Evolutionary conservation across 495 filamentous ascomycete species (phyloP), one percentile per base, ranked within the genome.

Genomic region (Xylaria bambusicola): DNA sequence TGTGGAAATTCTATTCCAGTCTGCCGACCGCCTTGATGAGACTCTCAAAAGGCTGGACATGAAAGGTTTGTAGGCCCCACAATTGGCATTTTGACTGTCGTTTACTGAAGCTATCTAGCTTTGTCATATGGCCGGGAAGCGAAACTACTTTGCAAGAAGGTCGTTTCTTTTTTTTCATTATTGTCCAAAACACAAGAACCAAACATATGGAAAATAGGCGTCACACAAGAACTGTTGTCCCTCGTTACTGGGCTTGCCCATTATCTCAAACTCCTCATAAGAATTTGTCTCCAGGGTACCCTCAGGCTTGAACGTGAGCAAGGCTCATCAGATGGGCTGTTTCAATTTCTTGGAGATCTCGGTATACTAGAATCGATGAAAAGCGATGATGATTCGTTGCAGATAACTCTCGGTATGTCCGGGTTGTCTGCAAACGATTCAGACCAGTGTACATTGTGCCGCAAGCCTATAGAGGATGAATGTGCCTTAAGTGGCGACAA

Each of bases 91-190:
- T 12, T 17, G 18, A 7, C 52, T 61, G n/a, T 49, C 58, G 51
- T 27, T 50, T 54, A 57, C 36, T 44, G 60, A 70, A 57, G 10
- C 35, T 65, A 36, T 54, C 26, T 67, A 93, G 93, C 89, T 58
- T 79, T 98, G 40, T 88, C 91, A 24, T 98, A 97, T 70, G 89
- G 89, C 18, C 86, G 95, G 56, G 95, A 99, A 77, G 89, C 95
- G 20, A 99, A 98, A 74, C 81, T 99, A 29, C 86, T 99, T 12
- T 99, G 95, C 80, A 99, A 99, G 73, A 99, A 99, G 74, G 96
- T 99, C 52, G 94, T 99, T 24, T 90, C 94, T 17, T 99, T 99
- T 78, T 99, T 99, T 72, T 88, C 89, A 10, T 76, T 99, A 29
- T 79, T 99, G 4, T 92, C 93, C 2, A 96, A 96, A 66, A 93